Conservation (phyloP, 2,329 filamentous ascomycete genomes). For the Knoxdaviesia proteae region DNA sequence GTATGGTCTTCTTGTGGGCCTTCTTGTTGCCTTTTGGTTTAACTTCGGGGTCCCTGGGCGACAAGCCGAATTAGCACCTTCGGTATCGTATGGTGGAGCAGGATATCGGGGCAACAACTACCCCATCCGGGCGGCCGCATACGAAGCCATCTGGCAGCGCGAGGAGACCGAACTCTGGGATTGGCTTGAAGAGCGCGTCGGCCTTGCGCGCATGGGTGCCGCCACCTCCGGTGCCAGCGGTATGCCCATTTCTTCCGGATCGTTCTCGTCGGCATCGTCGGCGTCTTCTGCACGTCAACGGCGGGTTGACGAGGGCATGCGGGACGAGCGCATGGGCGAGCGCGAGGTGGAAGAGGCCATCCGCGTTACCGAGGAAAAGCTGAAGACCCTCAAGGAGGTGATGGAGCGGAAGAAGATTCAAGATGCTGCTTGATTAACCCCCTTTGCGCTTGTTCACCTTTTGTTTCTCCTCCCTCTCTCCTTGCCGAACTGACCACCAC, state of each 20-base stretch:
- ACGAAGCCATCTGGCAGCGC: constrained; percentile 78
- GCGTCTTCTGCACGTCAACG: neutral
- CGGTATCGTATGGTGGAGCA: neutral
- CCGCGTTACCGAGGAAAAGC: constrained; percentile 64
- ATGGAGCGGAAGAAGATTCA: constrained; percentile 33
- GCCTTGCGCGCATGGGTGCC: constrained; percentile 36
- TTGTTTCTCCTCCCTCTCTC: too few relatives aligned
- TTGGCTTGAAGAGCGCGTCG: constrained; percentile 75
- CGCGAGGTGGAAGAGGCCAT: constrained; percentile 64
- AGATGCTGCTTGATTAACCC: too few relatives aligned
- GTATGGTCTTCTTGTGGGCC: constrained; percentile 50
- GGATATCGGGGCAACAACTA: constrained; percentile 18
- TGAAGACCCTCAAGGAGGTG: constrained; percentile 56
- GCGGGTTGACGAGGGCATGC: constrained; percentile 35
- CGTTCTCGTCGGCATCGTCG: constrained; percentile 1
- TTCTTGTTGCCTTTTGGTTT: constrained; percentile 59
- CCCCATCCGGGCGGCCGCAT: constrained; percentile 56
- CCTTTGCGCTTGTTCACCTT: too few relatives aligned
- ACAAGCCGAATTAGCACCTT: neutral
- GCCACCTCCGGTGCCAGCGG: constrained; percentile 8
- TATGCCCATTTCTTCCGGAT: neutral
- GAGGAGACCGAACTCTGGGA: constrained; percentile 84
- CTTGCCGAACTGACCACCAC: too few relatives aligned
- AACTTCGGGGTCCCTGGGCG: constrained; percentile 30
- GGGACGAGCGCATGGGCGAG: constrained; percentile 43